Conservation (phyloP, 2,329 filamentous ascomycete genomes). For the Penicillium sp. region DNA sequence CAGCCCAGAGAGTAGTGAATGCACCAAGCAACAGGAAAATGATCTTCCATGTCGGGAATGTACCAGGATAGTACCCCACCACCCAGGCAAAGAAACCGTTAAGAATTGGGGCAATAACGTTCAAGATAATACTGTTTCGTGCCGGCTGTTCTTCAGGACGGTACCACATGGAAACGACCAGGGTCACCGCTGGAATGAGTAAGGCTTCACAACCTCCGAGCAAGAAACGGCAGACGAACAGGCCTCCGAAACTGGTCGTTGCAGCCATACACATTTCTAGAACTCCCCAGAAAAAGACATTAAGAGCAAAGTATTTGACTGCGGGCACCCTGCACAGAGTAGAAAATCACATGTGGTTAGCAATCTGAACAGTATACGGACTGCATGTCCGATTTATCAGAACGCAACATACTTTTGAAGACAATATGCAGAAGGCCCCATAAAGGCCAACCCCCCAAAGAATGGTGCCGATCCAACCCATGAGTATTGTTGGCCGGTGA, state of each 20-base stretch:
- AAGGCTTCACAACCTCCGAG: conserved; percentile 4
- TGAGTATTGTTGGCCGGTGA: conserved; percentile 3
- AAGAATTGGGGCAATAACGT: conserved; percentile 5
- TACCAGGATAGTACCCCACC: conserved; percentile 1
- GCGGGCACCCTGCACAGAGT: neutral
- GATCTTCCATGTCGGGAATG: conserved; percentile 2
- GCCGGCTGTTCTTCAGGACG: conserved; percentile 2
- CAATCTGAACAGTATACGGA: neutral
- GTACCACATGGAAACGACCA: conserved; percentile 4
- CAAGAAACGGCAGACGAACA: conserved; percentile 8
- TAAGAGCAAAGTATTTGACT: conserved; percentile 4
- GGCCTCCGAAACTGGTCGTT: neutral
- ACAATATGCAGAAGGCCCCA: conserved; percentile 7
- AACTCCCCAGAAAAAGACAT: conserved; percentile 4
- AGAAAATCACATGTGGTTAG: neutral
- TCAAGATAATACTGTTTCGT: conserved; percentile 4
- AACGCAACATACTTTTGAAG: neutral
- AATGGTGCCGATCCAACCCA: conserved; percentile 5
- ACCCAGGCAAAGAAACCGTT: conserved; percentile 6
- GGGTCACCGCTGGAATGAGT: conserved; percentile 1
- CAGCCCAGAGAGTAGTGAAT: neutral
- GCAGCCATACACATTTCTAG: conserved; percentile 9
- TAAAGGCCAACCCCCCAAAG: conserved; percentile 5
- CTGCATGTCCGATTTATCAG: neutral
- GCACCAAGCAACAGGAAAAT: conserved; percentile 3